Evolutionary conservation across 495 filamentous ascomycete species (phyloP).

Genomic region (Penicillium tannophilum): DNA sequence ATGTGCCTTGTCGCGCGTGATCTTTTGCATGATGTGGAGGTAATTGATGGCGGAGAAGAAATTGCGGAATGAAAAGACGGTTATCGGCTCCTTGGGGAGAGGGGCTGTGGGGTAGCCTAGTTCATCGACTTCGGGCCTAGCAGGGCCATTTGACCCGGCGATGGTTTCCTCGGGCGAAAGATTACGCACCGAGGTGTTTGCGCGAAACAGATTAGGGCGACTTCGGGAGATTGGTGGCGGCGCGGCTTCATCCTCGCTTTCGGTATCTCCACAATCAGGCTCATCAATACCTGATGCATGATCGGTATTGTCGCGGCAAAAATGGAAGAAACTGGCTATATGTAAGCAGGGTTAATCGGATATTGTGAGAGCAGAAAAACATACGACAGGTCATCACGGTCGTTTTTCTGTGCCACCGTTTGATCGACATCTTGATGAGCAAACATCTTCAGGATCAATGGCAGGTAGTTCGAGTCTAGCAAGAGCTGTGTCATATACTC

Average conservation of each 20-base stretch:
- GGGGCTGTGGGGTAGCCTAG: slow-evolving; percentile 70
- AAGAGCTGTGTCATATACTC: slow-evolving; percentile 94
- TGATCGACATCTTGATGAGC: slow-evolving; percentile 90
- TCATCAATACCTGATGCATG: slow-evolving; percentile 35
- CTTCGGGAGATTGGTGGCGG: slow-evolving; percentile 79
- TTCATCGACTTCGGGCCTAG: slow-evolving; percentile 83
- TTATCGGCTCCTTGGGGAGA: slow-evolving; percentile 77
- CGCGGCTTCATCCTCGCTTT: slow-evolving; percentile 69
- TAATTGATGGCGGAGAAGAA: slow-evolving; percentile 94
- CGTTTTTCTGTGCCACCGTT: slow-evolving; percentile 80
- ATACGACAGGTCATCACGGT: slow-evolving; percentile 81
- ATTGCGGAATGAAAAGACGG: slow-evolving; percentile 86
- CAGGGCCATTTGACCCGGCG: slow-evolving; percentile 35
- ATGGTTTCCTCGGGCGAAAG: slow-evolving; percentile 37
- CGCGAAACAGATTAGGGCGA: slow-evolving; percentile 38
- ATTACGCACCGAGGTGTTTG: slow-evolving; percentile 26
- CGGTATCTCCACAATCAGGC: slow-evolving; percentile 30
- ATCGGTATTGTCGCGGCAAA: slow-evolving; percentile 68
- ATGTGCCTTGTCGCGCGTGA: slow-evolving; percentile 92
- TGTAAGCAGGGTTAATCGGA: neutral
- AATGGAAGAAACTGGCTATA: slow-evolving; percentile 73
- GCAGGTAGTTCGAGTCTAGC: slow-evolving; percentile 91
- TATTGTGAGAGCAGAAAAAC: slow-evolving; percentile 15
- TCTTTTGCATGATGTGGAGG: slow-evolving; percentile 93
- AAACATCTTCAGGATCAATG: slow-evolving; percentile 87